Evolutionary conservation across 148 eudicot genomes (phyloP).

Genomic region (Vaccinium myrtillus): DNA sequence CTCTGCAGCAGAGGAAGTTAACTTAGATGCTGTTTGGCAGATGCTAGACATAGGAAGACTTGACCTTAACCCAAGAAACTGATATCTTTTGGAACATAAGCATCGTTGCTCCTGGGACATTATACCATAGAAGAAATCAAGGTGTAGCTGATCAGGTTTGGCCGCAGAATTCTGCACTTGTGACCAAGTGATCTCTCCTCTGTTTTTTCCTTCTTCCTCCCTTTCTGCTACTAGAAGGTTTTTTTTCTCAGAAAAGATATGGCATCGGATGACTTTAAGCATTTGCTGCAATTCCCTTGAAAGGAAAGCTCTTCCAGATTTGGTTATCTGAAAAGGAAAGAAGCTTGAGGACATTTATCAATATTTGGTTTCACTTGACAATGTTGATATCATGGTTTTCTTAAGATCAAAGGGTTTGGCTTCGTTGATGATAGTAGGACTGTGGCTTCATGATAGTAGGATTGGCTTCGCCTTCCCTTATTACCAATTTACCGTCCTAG

Average conservation of each 20-base stretch:
- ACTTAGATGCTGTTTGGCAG: constrained; percentile 39
- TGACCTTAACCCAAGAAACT: constrained; percentile 32
- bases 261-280: neutral
- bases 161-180: neutral
- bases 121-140: neutral
- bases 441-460: neutral
- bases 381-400: neutral
- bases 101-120: neutral
- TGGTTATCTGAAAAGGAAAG: neutral
- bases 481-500: neutral
- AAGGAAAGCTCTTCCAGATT: neutral
- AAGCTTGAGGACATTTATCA: neutral
- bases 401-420: neutral
- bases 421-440: neutral
- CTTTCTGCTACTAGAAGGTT: neutral
- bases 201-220: neutral
- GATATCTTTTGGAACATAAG: neutral
- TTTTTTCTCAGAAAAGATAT: neutral
- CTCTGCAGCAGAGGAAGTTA: constrained; percentile 23
- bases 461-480: neutral
- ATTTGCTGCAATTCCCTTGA: neutral
- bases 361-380: neutral
- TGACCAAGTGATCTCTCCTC: neutral
- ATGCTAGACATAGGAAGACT: constrained; percentile 56
- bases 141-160: constrained; percentile 3